Percentiles rank a stretch among this genome's conserved stretches.
Evolutionary conservation across 768 basidiomycete species (phyloP).

Genomic region (Royoungia palumana): DNA sequence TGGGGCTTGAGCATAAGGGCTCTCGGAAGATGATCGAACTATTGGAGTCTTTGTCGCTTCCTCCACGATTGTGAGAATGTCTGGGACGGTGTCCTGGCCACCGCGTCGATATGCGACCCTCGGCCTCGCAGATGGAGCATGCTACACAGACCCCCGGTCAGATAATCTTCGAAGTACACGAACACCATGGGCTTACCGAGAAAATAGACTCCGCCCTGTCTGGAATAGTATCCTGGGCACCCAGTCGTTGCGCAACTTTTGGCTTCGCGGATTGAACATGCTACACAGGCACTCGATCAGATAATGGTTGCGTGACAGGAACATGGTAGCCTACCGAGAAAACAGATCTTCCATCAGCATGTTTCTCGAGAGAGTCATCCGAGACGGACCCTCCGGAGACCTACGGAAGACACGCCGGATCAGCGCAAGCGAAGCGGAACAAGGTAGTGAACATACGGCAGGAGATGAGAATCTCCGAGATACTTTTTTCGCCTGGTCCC

Average conservation of each 20-base stretch:
- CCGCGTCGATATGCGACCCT: neutral
- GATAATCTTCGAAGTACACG: neutral
- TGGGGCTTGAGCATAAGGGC: neutral
- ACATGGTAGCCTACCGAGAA: neutral
- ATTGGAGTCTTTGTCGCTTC: slow-evolving; percentile 2
- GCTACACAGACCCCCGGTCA: neutral
- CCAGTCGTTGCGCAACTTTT: neutral
- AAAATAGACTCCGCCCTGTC: neutral
- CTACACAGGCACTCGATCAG: neutral
- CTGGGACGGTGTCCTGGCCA: neutral
- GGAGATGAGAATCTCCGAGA: neutral
- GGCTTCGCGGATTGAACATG: neutral
- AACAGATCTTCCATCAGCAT: neutral
- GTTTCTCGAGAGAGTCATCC: neutral
- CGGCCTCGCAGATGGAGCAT: neutral
- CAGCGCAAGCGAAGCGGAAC: neutral
- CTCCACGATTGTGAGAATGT: slow-evolving; percentile 9
- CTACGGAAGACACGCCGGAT: neutral
- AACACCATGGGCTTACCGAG: neutral
- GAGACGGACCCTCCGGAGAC: neutral
- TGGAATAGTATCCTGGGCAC: neutral
- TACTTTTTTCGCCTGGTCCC: neutral
- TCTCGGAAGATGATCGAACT: neutral
- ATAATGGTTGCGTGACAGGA: neutral
- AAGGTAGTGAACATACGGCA: neutral